Percentiles rank a stretch among this genome's conserved stretches.
Evolutionary conservation across 1,139 yeast genomes (phyloP).

Genomic region (Debaryomyces subglobosus): DNA sequence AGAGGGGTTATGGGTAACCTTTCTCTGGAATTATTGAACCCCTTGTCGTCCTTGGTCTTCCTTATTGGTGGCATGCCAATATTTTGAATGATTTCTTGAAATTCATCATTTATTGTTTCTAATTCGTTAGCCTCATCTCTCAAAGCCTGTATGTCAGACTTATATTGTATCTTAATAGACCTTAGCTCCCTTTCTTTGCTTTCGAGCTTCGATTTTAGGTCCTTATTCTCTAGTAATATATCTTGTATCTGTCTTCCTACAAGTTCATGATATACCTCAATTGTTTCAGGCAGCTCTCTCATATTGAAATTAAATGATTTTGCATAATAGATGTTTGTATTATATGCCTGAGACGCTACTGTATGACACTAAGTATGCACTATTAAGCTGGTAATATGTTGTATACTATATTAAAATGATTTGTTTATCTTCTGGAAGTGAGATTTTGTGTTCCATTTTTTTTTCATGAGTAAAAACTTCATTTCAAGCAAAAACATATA

Average conservation of each 20-base stretch:
- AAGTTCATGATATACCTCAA: constrained; percentile 2
- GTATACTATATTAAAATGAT: neutral
- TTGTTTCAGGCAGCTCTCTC: neutral
- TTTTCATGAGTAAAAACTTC: constrained; percentile 3
- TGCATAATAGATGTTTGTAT: neutral
- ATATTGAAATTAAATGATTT: neutral
- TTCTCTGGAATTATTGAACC: too few species aligned
- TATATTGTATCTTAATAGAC: constrained; percentile 12
- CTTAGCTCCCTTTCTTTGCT: constrained; percentile 8
- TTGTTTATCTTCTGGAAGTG: constrained; percentile 1
- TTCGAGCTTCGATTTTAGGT: neutral
- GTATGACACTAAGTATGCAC: neutral
- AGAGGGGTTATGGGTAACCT: constrained; percentile 8
- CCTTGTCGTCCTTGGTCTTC: neutral
- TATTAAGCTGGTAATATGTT: neutral
- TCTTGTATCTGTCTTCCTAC: constrained; percentile 8
- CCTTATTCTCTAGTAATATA: constrained; percentile 6
- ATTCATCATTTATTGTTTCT: constrained; percentile 4
- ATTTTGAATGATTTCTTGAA: constrained; percentile 10
- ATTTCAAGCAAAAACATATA: neutral
- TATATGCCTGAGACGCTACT: neutral
- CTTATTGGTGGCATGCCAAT: neutral
- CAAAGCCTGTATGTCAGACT: constrained; percentile 5
- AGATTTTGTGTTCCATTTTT: constrained; percentile 7
- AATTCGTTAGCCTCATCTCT: constrained; percentile 7